Evolutionary conservation across 2,329 filamentous ascomycete species (phyloP).

Genomic region (Microdochium trichocladiopsis): DNA sequence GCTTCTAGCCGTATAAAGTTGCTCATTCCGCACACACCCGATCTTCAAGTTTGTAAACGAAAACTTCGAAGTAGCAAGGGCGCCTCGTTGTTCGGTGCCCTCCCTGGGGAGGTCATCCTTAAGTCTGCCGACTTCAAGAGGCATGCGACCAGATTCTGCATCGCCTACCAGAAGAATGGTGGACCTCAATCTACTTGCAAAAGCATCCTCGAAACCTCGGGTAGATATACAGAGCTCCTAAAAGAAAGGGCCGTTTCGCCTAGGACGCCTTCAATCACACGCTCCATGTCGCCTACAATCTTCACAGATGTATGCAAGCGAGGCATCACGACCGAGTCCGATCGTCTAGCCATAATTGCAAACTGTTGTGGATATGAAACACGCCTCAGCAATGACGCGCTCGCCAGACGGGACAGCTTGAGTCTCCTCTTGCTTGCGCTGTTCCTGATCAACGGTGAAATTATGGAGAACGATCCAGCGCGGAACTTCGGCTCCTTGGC

Average conservation of each 20-base stretch:
- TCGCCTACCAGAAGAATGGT: conserved; percentile 11
- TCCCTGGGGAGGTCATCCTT: conserved; percentile 17
- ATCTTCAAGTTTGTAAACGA: conserved; percentile 14
- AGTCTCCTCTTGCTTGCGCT: conserved; percentile 16
- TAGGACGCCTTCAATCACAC: conserved; percentile 9
- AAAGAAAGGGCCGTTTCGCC: conserved; percentile 7
- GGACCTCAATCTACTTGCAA: conserved; percentile 12
- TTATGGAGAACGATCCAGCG: conserved; percentile 16
- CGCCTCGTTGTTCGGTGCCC: conserved; percentile 9
- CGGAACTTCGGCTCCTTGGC: conserved; percentile 9
- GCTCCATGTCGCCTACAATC: conserved; percentile 19
- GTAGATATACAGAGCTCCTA: conserved; percentile 20
- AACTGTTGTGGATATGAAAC: conserved; percentile 18
- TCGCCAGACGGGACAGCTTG: conserved; percentile 14
- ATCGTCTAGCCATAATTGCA: conserved; percentile 19
- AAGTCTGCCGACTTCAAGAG: conserved; percentile 14
- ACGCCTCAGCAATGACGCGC: conserved; percentile 13
- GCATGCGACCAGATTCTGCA: conserved; percentile 16
- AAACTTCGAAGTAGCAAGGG: conserved; percentile 5
- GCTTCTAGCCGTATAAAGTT: conserved; percentile 17
- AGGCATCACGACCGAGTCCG: conserved; percentile 14
- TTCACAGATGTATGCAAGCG: conserved; percentile 15
- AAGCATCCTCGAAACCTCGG: conserved; percentile 13
- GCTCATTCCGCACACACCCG: conserved; percentile 16
- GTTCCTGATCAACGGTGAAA: conserved; percentile 20